Base-by-base conservation (phyloP, 225 moss, liverwort and hornwort species). In the Rhytidiadelphus loreus region DNA sequence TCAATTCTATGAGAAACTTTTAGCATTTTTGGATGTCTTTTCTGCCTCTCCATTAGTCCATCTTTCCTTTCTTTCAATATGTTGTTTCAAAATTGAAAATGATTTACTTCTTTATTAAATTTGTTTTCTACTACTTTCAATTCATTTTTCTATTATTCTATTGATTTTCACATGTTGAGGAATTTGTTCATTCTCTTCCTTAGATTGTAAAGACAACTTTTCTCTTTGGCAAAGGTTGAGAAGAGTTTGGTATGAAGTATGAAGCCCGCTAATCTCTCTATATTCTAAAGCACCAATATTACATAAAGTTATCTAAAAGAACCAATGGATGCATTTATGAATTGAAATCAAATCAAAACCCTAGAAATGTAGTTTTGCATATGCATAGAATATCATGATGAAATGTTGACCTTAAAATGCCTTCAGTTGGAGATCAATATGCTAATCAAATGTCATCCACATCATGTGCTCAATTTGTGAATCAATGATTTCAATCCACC, bases 351-450 rank as follows among this genome's bases (percentile, higher is more conserved):
- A n/a, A 68, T n/a, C 0, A 22, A 39, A n/a, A 23, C 4, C 22
- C 5, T 41, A 7, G 0, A 70, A 2, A 14, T 71, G 43, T 43
- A 28, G 5, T 28, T 46, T 72, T 44, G 6, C 16, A 44, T 2
- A 46, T 10, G 30, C 12, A 23, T 1, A 70, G 5, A 70, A 14
- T 39, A 6, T 13, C 13, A 39, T n/a, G 4, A 39, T n/a, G 2
- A 68, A n/a, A 68, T 39, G n/a, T 3, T n/a, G 22, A 68, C 3
- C 3, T 68, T 6, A 12, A 68, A 19, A 23, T n/a, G 39, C 4
- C n/a, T 13, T 7, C n/a, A n/a, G n/a, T n/a, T 3, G 0, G 17
- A 5, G 16, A 9, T 73, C 44, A 0, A 44, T 2, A 0, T 16
- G 8, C 11, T 16, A 28, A 28, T 46, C 2, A 4, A 26, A 46